These are phyloP conservation scores for Sarocladium strictum DNA, from an alignment of 2,329 filamentous ascomycete genomes.

Conservation along the genomic window DNA sequence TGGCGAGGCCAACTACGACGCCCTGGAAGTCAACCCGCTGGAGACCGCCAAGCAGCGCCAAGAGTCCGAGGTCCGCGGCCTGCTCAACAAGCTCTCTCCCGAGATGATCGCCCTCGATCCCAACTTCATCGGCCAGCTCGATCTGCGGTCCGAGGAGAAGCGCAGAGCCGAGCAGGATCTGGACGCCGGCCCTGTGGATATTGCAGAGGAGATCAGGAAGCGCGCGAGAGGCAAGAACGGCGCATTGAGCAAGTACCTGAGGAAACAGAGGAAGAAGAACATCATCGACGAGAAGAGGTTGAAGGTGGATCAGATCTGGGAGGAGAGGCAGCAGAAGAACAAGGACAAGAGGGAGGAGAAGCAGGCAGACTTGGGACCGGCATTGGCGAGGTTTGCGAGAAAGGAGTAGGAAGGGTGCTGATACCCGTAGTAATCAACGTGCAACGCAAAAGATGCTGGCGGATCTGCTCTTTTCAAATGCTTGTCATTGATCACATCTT, in stretches of 20 bases:
- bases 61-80: conserved; percentile 80
- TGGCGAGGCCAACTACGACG: conserved; percentile 96
- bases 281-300: conserved; percentile 93
- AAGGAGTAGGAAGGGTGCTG: conserved; percentile 44
- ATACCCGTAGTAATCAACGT: conserved; percentile 5
- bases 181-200: conserved; percentile 57
- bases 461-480: conserved; percentile 2
- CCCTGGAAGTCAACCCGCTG: conserved; percentile 89
- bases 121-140: conserved; percentile 83
- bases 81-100: conserved; percentile 91
- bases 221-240: conserved; percentile 84
- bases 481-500: background rate
- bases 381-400: conserved; percentile 76
- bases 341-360: conserved; percentile 56
- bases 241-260: conserved; percentile 76
- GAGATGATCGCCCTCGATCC: conserved; percentile 97
- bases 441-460: background rate
- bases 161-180: conserved; percentile 71
- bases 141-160: conserved; percentile 74
- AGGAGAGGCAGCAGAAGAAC: conserved; percentile 62
- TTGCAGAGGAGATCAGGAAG: conserved; percentile 63
- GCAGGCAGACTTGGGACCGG: conserved; percentile 74
- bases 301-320: conserved; percentile 76
- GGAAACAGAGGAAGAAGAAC: conserved; percentile 90
- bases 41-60: conserved; percentile 89